A percentile compares a stretch with the other conserved stretches of the same genome.
These are phyloP conservation scores for Larix kaempferi DNA, from an alignment of 75 land plant genomes.

Conservation along the genomic window DNA sequence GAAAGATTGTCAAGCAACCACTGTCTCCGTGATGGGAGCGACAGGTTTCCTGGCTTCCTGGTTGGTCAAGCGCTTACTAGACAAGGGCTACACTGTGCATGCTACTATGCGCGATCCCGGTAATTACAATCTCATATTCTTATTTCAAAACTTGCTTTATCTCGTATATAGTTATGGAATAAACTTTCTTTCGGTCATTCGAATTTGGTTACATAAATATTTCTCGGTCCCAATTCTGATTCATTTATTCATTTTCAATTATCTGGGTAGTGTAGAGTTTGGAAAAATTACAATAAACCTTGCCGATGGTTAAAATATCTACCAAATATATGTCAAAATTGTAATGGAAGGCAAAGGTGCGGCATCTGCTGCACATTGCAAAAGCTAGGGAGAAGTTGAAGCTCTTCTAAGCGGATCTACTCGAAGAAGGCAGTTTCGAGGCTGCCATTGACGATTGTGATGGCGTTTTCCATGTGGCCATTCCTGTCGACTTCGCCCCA, in stretches of 20 bases:
- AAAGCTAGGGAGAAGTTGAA: conserved; percentile 31
- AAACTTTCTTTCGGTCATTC: no score
- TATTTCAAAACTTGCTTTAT: no score
- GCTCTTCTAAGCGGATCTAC: conserved; percentile 28
- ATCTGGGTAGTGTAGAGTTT: no score
- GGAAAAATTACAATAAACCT: no score
- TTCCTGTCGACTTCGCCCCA: conserved; percentile 16
- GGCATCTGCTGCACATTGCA: conserved; percentile 26
- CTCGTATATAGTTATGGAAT: no score
- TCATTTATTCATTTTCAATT: no score
- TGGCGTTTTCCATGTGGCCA: conserved; percentile 43
- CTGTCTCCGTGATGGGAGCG: conserved; percentile 69
- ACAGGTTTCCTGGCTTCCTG: conserved; percentile 72
- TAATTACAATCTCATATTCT: background rate
- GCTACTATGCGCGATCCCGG: conserved; percentile 65
- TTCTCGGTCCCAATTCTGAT: no score
- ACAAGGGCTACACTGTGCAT: conserved; percentile 53
- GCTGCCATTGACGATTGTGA: conserved; percentile 27
- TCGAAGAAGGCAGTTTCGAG: conserved; percentile 32
- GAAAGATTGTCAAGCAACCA: no score
- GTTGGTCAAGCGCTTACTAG: conserved; percentile 54
- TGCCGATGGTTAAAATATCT: no score
- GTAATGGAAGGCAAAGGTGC: conserved; percentile 9
- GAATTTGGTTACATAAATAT: no score
- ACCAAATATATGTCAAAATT: no score